Conservation (phyloP, 2,329 filamentous ascomycete genomes). For the Amylocarpus encephaloides region DNA sequence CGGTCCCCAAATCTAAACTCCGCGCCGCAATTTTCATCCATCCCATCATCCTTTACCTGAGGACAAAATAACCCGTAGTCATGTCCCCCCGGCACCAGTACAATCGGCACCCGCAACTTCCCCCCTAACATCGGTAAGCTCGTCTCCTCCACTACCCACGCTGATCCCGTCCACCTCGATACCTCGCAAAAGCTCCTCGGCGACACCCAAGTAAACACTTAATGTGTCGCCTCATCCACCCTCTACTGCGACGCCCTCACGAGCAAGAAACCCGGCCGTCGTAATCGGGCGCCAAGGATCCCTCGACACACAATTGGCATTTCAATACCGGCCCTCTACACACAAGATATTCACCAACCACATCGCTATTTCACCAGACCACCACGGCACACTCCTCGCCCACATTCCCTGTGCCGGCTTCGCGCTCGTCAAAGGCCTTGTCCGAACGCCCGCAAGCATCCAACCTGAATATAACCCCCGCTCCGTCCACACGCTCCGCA, state of each 20-base stretch:
- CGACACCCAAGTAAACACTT: constrained; percentile 45
- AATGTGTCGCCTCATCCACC: constrained; percentile 52
- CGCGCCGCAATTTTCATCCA: constrained; percentile 49
- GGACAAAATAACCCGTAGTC: constrained; percentile 32
- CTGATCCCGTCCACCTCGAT: constrained; percentile 50
- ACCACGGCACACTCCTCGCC: constrained; percentile 40
- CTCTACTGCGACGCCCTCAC: constrained; percentile 44
- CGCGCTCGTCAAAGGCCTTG: constrained; percentile 4
- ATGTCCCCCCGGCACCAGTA: constrained; percentile 39
- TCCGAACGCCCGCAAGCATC: constrained; percentile 36
- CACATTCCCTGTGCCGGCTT: constrained; percentile 24
- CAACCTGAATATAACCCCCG: constrained; percentile 42
- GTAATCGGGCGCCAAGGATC: constrained; percentile 52
- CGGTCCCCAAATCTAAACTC: constrained; percentile 27
- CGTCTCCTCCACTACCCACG: constrained; percentile 36
- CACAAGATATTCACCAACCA: constrained; percentile 41
- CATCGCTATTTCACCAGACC: constrained; percentile 47
- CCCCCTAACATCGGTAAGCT: constrained; percentile 42
- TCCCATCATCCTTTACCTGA: constrained; percentile 42
- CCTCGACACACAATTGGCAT: constrained; percentile 48
- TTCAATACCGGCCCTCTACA: constrained; percentile 51
- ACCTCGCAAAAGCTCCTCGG: constrained; percentile 41
- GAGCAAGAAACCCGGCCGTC: constrained; percentile 36
- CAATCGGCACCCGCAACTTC: constrained; percentile 37
- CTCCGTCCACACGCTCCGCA: constrained; percentile 38